Conservation (phyloP, 768 basidiomycete species). For the Xerocomus potaroensis region DNA sequence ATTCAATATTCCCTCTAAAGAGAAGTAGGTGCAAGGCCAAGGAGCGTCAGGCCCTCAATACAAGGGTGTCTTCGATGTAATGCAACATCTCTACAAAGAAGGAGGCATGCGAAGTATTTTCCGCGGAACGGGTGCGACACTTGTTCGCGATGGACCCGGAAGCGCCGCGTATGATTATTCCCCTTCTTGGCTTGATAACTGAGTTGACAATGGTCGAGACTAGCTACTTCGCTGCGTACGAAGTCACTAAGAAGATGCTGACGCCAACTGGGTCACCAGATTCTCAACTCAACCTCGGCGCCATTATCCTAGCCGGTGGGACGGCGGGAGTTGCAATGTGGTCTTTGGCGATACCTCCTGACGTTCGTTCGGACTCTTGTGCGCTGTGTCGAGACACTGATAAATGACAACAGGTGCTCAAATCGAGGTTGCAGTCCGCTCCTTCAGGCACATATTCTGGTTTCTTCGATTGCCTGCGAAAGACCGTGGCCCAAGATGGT, state of each 20-base stretch:
- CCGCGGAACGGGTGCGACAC: constrained; percentile 89
- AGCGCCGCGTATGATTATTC: constrained; percentile 77
- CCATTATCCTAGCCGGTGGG: constrained; percentile 89
- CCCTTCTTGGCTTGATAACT: neutral
- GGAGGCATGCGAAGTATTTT: constrained; percentile 91
- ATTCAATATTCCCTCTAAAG: constrained; percentile 5
- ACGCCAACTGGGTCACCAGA: constrained; percentile 79
- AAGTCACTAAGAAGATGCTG: constrained; percentile 83
- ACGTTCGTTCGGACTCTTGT: constrained; percentile 50
- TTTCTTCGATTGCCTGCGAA: constrained; percentile 85
- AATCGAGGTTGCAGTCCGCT: constrained; percentile 93
- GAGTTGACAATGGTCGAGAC: constrained; percentile 4
- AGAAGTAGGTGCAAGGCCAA: constrained; percentile 81
- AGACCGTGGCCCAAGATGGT: constrained; percentile 89
- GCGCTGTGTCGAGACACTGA: constrained; percentile 4
- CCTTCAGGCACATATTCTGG: constrained; percentile 98
- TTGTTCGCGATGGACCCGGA: constrained; percentile 93
- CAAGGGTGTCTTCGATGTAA: constrained; percentile 88
- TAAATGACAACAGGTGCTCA: constrained; percentile 66
- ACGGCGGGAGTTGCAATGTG: constrained; percentile 98
- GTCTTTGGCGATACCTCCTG: constrained; percentile 94
- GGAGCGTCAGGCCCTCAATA: constrained; percentile 68
- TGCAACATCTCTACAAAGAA: constrained; percentile 87
- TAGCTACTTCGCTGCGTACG: constrained; percentile 97
- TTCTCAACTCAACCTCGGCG: constrained; percentile 76